Evolutionary conservation across 805 yeast genomes (phyloP), one percentile per base, ranked within the genome.

Genomic region (Monosporozyma solicola): DNA sequence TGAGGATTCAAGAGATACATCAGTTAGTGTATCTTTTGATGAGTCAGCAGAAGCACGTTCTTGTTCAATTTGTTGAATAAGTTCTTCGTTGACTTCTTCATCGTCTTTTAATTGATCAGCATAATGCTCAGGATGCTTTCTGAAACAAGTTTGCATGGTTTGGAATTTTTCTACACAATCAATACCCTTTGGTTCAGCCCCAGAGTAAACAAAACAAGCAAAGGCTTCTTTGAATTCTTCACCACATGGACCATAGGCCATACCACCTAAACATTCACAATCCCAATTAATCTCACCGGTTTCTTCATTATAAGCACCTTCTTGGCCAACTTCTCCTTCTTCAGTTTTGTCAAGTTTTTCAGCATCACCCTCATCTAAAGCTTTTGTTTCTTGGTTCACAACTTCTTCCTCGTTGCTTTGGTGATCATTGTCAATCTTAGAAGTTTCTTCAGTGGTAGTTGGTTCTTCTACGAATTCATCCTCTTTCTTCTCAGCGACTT

Each of bases 281-380:
- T 94, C 98, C 99, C 99, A 94, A 80, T 94, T 94, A 73, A 94
- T 94, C 69, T 92, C 98, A 35, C 99, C 99, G 5, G 99, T 94
- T 63, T 87, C 96, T 39, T 97, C 97, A 73, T 92, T 82, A 72
- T 82, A 92, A 3, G 98, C 97, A 41, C 89, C 86, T 55, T 75
- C 72, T 56, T 31, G n/a, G 22, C 72, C 71, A 46, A 71, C 77
- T 46, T 72, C 75, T 43, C 65, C 70, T 43, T 65, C 70, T 49
- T 94, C 94, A 51, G 86, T 84, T 54, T 94, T 98, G 31, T 97
- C 98, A 71, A 91, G 80, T 66, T 35, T 35, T 29, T 39, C 45
- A 27, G 51, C 33, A 25, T 47, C 41, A 2, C 22, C 49, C 7
- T 29, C 49, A n/a, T 45, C 46, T 43, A 24, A 43, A 24, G 29